Base-by-base conservation (phyloP, 2,329 filamentous ascomycete genomes). In the Amauroascus niger region DNA sequence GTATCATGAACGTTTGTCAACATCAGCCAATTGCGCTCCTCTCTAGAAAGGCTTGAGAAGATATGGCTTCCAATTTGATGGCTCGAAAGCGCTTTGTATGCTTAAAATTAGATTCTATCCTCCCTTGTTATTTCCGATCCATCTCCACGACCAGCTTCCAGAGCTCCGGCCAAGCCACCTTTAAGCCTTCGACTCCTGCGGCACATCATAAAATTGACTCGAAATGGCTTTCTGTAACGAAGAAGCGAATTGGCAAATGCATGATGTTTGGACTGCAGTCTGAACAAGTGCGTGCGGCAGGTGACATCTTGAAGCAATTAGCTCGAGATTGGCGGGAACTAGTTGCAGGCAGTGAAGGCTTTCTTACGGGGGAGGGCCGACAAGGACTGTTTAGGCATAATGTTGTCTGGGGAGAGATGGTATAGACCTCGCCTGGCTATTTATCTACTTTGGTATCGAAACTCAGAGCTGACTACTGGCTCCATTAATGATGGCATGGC, bases 401-500 rank as follows among this genome's bases (percentile, higher is more conserved):
- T 59, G 83, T 94, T 22, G 82, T 81, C 0, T 94, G 87, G 88
- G 89, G 88, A 28, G 88, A 95, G 67, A 88, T 89, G 85, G 87
- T 88, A 71, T 69, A 73, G 14, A 46, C 40, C 9, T 18, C 20
- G 24, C 28, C 60, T 53, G 22, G 20, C 2, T 20, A 14, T 50
- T n/a, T n/a, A 3, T 14, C 37, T 49, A 20, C 30, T 8, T 35
- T 37, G 35, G 2, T 43, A 35, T 5, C 13, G 28, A 28, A 14
- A 18, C 14, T 52, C 16, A 45, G 37, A 14, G 52, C 63, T 69
- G 52, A 66, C 55, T 49, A n/a, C n/a, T 49, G 14, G 48, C 46
- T 26, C 43, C 16, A 41, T 55, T 11, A 43, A 44, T 50, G 52
- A 26, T 32, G 9, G 16, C n/a, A 16, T 52, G 50, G 59, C 58